A percentile compares a stretch with the other conserved stretches of the same genome.
These are phyloP conservation scores for Pichia sporocuriosa DNA, from an alignment of 805 yeast genomes.

Conservation along the genomic window DNA sequence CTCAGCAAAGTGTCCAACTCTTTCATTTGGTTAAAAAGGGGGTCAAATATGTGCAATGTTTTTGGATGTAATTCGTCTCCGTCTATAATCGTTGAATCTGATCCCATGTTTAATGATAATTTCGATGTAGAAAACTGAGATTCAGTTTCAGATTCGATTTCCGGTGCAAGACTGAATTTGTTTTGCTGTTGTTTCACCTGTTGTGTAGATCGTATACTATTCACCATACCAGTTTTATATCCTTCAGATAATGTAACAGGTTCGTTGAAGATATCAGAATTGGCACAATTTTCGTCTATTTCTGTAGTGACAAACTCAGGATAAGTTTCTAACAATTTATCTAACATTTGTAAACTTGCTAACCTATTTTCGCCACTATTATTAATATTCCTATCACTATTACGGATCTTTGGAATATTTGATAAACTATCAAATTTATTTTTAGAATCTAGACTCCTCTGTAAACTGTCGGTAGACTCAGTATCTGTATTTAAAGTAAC, in stretches of 20 bases:
- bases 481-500: constrained; percentile 3
- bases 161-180: background rate
- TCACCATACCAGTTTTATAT: too few species aligned
- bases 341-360: constrained; percentile 30
- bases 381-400: too few species aligned
- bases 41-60: constrained; percentile 5
- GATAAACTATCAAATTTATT: too few species aligned
- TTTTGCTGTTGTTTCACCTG: too few species aligned
- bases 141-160: background rate
- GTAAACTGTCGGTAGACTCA: constrained; percentile 6
- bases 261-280: too few species aligned
- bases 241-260: too few species aligned
- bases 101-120: background rate
- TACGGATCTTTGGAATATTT: too few species aligned
- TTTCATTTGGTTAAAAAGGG: constrained; percentile 6
- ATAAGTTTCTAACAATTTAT: constrained; percentile 23
- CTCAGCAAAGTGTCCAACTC: constrained; percentile 4
- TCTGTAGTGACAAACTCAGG: constrained; percentile 9
- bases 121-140: constrained; percentile 2
- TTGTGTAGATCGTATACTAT: too few species aligned
- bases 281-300: too few species aligned
- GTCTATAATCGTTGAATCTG: constrained; percentile 1
- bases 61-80: constrained; percentile 2
- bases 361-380: constrained; percentile 6
- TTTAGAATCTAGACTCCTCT: background rate